Conservation (phyloP, 306 rosid species). For the Potentilla sterilis region DNA sequence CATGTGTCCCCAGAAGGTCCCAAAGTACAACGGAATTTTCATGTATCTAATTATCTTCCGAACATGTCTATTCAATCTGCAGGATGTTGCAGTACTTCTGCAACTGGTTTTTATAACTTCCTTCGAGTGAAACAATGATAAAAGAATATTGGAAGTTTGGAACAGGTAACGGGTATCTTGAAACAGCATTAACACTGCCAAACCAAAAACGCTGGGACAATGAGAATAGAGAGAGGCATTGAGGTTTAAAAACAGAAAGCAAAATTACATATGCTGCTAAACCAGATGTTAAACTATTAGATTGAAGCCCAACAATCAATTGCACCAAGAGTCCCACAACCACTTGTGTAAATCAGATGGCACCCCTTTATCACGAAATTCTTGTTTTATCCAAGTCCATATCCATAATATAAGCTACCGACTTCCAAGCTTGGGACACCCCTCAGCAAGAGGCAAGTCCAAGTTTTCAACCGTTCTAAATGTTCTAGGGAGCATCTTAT, state of each 20-base stretch:
- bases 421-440: constrained; percentile 75
- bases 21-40: too few species aligned
- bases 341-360: background rate
- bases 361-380: background rate
- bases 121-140: background rate
- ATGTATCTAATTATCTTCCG: too few species aligned
- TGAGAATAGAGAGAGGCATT: background rate
- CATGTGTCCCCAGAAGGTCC: too few species aligned
- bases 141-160: background rate
- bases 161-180: background rate
- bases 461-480: constrained; percentile 72
- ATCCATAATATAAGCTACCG: constrained; percentile 26
- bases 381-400: background rate
- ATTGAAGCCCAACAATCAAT: background rate
- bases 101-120: too few species aligned
- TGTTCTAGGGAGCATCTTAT: constrained; percentile 80
- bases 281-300: background rate
- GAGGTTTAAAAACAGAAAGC: background rate
- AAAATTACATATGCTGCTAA: background rate
- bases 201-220: background rate
- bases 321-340: background rate
- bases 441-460: constrained; percentile 74
- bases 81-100: too few species aligned
- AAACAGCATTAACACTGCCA: background rate
- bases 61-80: too few species aligned